A percentile compares a stretch with the other conserved stretches of the same genome.
Evolutionary conservation across 306 rosid species (phyloP).

Genomic region (Castanopsis chinensis): DNA sequence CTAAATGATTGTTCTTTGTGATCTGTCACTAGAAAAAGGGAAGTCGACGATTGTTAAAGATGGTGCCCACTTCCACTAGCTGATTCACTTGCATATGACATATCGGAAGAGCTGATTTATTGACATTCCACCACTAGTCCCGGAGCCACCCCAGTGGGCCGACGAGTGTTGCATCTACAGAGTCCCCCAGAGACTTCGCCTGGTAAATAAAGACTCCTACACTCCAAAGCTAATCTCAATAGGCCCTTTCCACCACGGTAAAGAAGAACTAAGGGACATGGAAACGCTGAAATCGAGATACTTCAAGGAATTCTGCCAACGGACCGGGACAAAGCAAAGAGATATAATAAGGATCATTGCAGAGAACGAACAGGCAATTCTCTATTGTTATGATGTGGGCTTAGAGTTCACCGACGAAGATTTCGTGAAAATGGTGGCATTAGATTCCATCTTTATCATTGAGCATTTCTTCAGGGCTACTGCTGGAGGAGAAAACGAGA

Average conservation of each 20-base stretch:
- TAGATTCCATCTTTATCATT: conserved; percentile 24
- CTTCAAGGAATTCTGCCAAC: not conserved
- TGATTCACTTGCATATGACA: too few relatives aligned
- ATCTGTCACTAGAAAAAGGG: too few relatives aligned
- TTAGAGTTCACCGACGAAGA: not conserved
- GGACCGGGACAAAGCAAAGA: not conserved
- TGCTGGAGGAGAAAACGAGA: not conserved
- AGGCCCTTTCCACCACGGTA: conserved; percentile 20
- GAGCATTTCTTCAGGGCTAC: not conserved
- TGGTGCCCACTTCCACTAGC: too few relatives aligned
- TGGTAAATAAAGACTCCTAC: not conserved
- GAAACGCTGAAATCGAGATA: not conserved
- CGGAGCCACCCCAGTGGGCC: not conserved
- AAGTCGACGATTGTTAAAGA: too few relatives aligned
- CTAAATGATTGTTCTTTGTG: too few relatives aligned
- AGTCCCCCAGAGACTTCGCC: conserved; percentile 15
- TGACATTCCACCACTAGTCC: not conserved
- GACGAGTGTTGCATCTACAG: conserved; percentile 9
- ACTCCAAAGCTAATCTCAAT: conserved; percentile 25
- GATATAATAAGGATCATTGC: not conserved
- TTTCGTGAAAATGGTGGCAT: not conserved
- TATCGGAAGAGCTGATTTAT: not conserved
- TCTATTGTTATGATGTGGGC: not conserved
- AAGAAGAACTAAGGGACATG: not conserved
- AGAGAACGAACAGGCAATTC: not conserved